Base-by-base conservation (phyloP, 768 basidiomycete genomes). In the Tricholoma terreum region DNA sequence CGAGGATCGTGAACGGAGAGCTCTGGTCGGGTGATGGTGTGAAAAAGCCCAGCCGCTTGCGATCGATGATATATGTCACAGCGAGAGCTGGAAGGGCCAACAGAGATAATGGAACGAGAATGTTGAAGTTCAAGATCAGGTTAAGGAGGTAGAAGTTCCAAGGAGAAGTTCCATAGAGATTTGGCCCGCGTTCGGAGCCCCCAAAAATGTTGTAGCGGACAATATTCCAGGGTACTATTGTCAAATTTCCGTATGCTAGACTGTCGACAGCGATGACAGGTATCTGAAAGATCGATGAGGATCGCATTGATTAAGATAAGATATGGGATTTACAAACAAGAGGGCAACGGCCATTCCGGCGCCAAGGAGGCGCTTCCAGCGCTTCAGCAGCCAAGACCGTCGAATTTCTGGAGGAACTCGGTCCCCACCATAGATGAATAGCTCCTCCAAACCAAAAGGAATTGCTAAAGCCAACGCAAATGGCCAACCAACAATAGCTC, bases 401-500 rank as follows among this genome's bases (percentile, higher is more conserved):
- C 70, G 76, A 24, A 69, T 69, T 46, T 78, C 71, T 3, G 80
- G 65, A 30, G 81, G 68, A 24, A 89, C 84, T 36, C 71, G 70
- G 64, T 97, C 94, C 7, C 78, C 81, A 36, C 89, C 86, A 54
- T 77, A 83, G 21, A 95, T 69, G 65, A 94, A 90, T 19, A 98
- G 75, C 69, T 98, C 93, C 69, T 98, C 97, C 46, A 92, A 70
- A 11, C 95, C 84, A 63, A 96, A 95, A 1, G 97, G 97, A 12
- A 97, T 73, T 0, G 92, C 84, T 6, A 98, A 78, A 0, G 91
- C 86, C 15, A 94, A 79, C n/a, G 91, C 80, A 69, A 99, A 99
- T 6, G 97, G 97, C 97, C 97, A 99, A 5, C 96, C 97, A 33
- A 98, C 82, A 50, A 98, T 83, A 1, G 86, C 92, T 5, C 92